Base-by-base conservation (phyloP, 2,329 filamentous ascomycete genomes). In the Cercospora nicotianae region DNA sequence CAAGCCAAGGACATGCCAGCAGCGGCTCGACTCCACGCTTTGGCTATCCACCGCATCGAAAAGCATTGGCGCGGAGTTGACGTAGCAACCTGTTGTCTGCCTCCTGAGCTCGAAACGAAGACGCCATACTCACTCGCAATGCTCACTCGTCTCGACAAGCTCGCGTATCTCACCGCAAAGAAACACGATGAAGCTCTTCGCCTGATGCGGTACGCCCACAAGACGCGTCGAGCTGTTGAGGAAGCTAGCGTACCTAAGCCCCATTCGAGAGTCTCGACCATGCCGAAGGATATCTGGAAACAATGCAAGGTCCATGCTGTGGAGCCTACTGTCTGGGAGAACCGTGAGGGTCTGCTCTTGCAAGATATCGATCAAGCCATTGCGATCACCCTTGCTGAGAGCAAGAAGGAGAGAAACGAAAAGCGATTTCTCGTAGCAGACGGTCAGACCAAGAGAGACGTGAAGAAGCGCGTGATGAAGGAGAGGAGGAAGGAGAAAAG, bases 121-220 rank as follows among this genome's bases (percentile, higher is more conserved):
- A 69, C 67, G 8, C 67, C 67, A 13, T 69, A 67, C 31, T 69
- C 67, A 3, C 55, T 67, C 6, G 60, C 65, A n/a, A 57, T 67
- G 60, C 23, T 66, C n/a, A 16, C 28, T 10, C 26, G 51, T 1
- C 51, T 63, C 5, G 30, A 51, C 10, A 20, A 33, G 10, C 48
- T 67, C 1, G 30, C 65, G 1, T 9, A 20, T 9, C n/a, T 51
- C 1, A 63, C 60, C 16, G 26, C 13, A n/a, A 30, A 51, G 23
- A n/a, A 55, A 10, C 60, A 63, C 3, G 60, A 16, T 0, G 33
- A 39, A 3, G 58, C 30, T 1, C 16, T 60, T 18, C 7, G 20
- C 9, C 31, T 60, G 16, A 20, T 60, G 30, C 58, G 58, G 7
- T 16, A 60, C 16, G 31, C 8, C 3, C 13, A 33, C 7, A 36